A percentile compares a stretch with the other conserved stretches of the same genome.
phyloP scores from a whole-genome alignment of 768 basidiomycete species.

The Boletus reticuloceps region DNA sequence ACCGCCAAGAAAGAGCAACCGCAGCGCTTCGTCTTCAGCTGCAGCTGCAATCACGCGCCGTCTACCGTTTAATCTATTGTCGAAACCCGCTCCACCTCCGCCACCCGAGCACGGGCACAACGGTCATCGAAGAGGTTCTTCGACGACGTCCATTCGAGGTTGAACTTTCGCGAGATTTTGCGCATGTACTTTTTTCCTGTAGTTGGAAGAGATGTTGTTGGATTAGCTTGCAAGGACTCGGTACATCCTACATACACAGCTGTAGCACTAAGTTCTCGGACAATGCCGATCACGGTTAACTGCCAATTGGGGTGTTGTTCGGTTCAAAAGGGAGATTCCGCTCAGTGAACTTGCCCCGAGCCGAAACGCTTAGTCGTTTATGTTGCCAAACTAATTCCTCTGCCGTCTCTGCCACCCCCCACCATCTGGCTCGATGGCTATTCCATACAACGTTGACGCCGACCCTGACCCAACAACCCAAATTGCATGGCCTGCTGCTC shows the following conservation, averaged over 20 bases:
- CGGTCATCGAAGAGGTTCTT: slow-evolving; percentile 44
- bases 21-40: slow-evolving; percentile 39
- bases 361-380: not conserved
- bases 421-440: slow-evolving; percentile 47
- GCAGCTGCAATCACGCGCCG: slow-evolving; percentile 53
- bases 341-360: not conserved
- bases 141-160: slow-evolving; percentile 36
- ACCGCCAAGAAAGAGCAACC: slow-evolving; percentile 51
- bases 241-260: slow-evolving; percentile 3
- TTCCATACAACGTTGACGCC: slow-evolving; percentile 47
- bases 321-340: slow-evolving; percentile 16
- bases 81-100: slow-evolving; percentile 45
- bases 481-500: slow-evolving; percentile 68
- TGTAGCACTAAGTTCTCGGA: slow-evolving; percentile 15
- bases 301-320: not conserved
- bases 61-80: slow-evolving; percentile 66
- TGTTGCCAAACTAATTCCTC: slow-evolving; percentile 5
- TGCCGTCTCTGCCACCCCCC: not conserved
- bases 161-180: slow-evolving; percentile 6
- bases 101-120: slow-evolving; percentile 24
- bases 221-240: slow-evolving; percentile 23
- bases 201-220: slow-evolving; percentile 22
- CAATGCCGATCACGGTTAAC: slow-evolving; percentile 20
- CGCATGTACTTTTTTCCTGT: slow-evolving; percentile 8
- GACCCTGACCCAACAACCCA: slow-evolving; percentile 81